Percentiles rank a stretch among this genome's conserved stretches.
Conservation (phyloP, 805 yeast species). For the Saturnispora mendoncae region DNA sequence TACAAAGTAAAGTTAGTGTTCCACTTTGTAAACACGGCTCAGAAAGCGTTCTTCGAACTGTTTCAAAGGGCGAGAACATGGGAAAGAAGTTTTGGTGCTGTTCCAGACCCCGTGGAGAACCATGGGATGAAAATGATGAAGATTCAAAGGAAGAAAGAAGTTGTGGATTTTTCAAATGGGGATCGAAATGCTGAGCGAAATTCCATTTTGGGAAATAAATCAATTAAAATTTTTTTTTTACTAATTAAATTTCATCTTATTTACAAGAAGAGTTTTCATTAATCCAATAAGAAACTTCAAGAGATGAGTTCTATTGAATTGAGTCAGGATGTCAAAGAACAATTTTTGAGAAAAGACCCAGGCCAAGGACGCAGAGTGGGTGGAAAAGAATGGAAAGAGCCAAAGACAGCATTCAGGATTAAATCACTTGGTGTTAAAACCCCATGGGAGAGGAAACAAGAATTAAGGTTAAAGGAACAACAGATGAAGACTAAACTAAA, state of each 20-base stretch:
- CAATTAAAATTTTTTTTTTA: not conserved
- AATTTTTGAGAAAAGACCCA: slow-evolving; percentile 13
- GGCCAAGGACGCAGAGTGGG: slow-evolving; percentile 26
- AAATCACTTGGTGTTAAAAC: slow-evolving; percentile 50
- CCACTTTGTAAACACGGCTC: slow-evolving; percentile 44
- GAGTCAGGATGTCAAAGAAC: slow-evolving; percentile 2
- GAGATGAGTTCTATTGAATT: slow-evolving; percentile 7
- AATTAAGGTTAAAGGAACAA: slow-evolving; percentile 54
- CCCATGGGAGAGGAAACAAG: slow-evolving; percentile 59
- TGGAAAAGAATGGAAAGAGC: slow-evolving; percentile 59
- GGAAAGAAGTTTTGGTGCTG: slow-evolving; percentile 53
- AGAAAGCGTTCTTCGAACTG: slow-evolving; percentile 38
- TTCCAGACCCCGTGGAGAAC: slow-evolving; percentile 25
- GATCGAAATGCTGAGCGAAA: slow-evolving; percentile 17
- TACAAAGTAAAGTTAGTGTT: slow-evolving; percentile 12
- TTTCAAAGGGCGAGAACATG: slow-evolving; percentile 34
- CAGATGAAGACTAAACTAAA: slow-evolving; percentile 61
- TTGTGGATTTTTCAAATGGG: slow-evolving; percentile 53
- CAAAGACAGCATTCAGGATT: slow-evolving; percentile 59
- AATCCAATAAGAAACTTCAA: not conserved
- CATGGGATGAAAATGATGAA: slow-evolving; percentile 17
- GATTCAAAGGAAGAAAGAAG: slow-evolving; percentile 16
- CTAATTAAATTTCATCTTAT: not conserved
- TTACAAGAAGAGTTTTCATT: not conserved
- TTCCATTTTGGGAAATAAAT: not conserved